phyloP scores from a whole-genome alignment of 2,329 filamentous ascomycete genomes.

The Aspergillus eucalypticola region DNA sequence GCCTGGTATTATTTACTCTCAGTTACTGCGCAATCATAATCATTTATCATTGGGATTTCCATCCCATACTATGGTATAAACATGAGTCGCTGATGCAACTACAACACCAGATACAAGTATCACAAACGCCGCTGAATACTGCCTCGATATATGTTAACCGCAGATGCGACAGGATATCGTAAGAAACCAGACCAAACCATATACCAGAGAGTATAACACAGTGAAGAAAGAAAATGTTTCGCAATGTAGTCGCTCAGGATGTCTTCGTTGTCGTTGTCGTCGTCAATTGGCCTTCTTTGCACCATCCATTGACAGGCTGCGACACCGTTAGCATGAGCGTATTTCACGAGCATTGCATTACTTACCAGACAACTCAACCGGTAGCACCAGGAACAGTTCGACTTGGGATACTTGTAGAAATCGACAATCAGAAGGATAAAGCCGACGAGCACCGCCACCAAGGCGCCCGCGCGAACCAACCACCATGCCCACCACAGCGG shows the following conservation, averaged over 20 bases:
- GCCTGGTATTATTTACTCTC: not conserved
- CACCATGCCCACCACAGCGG: conserved; percentile 98
- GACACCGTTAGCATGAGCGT: conserved; percentile 14
- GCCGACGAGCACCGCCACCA: conserved; percentile 77
- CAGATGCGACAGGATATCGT: not conserved
- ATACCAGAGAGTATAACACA: not conserved
- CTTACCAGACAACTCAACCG: conserved; percentile 89
- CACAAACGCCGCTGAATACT: not conserved
- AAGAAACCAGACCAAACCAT: not conserved
- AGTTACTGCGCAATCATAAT: not conserved
- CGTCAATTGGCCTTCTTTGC: conserved; percentile 38
- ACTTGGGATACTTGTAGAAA: conserved; percentile 74
- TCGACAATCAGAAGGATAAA: conserved; percentile 88
- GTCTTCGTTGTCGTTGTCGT: not conserved
- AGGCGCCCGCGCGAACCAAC: conserved; percentile 74
- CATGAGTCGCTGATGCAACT: not conserved
- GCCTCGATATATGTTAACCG: not conserved
- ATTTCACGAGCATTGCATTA: conserved; percentile 27
- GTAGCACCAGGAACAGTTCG: conserved; percentile 88
- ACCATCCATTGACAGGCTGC: conserved; percentile 49
- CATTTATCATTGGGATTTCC: not conserved
- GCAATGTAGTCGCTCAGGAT: not conserved
- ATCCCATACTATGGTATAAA: not conserved
- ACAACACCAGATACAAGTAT: not conserved
- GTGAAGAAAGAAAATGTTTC: not conserved